Conservation (phyloP, 495 filamentous ascomycete species). For the Mycothermus thermophilus region DNA sequence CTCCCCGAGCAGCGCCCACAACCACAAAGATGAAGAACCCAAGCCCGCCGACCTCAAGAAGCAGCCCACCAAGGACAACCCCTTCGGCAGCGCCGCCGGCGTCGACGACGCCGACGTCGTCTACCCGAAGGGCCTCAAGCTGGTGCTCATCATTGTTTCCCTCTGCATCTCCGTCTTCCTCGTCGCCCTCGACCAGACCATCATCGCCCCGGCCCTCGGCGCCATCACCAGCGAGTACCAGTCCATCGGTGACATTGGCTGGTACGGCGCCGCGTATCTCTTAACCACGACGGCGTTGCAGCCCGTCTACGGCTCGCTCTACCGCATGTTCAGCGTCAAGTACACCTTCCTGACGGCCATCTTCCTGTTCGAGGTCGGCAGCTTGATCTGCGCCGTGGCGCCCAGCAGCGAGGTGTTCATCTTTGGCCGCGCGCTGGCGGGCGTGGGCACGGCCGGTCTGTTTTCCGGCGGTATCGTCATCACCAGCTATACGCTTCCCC, state of each 20-base stretch:
- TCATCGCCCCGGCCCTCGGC: conserved; percentile 46
- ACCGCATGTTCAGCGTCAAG: conserved; percentile 42
- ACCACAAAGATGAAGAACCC: conserved; percentile 1
- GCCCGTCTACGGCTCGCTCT: conserved; percentile 37
- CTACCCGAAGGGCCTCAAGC: conserved; percentile 34
- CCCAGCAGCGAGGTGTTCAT: conserved; percentile 38
- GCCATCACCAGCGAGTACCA: conserved; percentile 30
- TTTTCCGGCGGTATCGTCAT: conserved; percentile 48
- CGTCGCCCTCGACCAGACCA: conserved; percentile 49
- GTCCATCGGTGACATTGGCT: conserved; percentile 35
- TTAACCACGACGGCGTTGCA: conserved; percentile 41
- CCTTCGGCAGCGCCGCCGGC: conserved; percentile 1
- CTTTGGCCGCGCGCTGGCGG: conserved; percentile 39
- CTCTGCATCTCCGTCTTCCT: conserved; percentile 44
- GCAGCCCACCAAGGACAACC: background rate
- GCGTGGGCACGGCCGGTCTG: conserved; percentile 37
- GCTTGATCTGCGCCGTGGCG: conserved; percentile 37
- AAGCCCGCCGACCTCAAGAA: background rate
- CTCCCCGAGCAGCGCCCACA: conserved; percentile 2
- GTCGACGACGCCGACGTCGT: conserved; percentile 12
- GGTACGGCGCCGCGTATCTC: conserved; percentile 45
- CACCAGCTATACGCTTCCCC: conserved; percentile 51
- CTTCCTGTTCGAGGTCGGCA: conserved; percentile 37
- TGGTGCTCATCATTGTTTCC: conserved; percentile 34
- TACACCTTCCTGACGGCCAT: conserved; percentile 32